These are phyloP conservation scores for Penicillium concentricum DNA, from an alignment of 2,329 filamentous ascomycete species.

Conservation along the genomic window DNA sequence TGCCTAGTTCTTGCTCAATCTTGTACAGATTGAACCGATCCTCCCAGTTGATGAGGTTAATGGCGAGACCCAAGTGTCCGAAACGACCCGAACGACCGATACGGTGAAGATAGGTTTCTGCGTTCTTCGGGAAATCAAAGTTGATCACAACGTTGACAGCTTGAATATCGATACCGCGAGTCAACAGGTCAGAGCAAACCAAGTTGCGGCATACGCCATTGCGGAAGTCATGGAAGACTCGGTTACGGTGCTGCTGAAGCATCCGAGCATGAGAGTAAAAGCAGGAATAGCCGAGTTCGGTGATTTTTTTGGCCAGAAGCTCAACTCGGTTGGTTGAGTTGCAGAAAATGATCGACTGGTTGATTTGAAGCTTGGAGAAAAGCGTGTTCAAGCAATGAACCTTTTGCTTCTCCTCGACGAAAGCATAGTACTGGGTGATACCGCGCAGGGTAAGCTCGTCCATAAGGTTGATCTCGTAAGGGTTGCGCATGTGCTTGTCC, in stretches of 20 bases:
- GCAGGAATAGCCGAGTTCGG: constrained; percentile 96
- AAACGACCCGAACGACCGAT: constrained; percentile 97
- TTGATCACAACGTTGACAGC: constrained; percentile 99
- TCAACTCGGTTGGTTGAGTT: constrained; percentile 99
- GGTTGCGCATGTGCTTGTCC: constrained; percentile 94
- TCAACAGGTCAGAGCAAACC: constrained; percentile 95
- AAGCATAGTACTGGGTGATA: constrained; percentile 99
- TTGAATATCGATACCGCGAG: constrained; percentile 98
- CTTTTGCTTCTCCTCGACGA: constrained; percentile 98
- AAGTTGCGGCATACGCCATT: constrained; percentile 97
- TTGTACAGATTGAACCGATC: constrained; percentile 98
- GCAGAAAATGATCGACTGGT: constrained; percentile 99
- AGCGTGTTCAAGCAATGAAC: constrained; percentile 98
- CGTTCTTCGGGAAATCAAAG: constrained; percentile 99
- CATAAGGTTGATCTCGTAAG: constrained; percentile 99
- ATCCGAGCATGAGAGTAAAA: constrained; percentile 99
- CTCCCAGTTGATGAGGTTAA: constrained; percentile 99
- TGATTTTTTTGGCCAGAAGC: constrained; percentile 97
- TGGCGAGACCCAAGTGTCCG: constrained; percentile 93
- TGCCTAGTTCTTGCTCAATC: constrained; percentile 95
- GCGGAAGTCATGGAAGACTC: constrained; percentile 98
- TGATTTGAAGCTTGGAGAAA: constrained; percentile 98
- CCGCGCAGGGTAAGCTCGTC: constrained; percentile 96
- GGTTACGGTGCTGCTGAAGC: constrained; percentile 94
- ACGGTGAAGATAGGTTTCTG: constrained; percentile 96